Percentiles rank a stretch among this genome's conserved stretches.
Evolutionary conservation across 805 yeast species (phyloP).

Genomic region (Wickerhamomyces strasburgensis): DNA sequence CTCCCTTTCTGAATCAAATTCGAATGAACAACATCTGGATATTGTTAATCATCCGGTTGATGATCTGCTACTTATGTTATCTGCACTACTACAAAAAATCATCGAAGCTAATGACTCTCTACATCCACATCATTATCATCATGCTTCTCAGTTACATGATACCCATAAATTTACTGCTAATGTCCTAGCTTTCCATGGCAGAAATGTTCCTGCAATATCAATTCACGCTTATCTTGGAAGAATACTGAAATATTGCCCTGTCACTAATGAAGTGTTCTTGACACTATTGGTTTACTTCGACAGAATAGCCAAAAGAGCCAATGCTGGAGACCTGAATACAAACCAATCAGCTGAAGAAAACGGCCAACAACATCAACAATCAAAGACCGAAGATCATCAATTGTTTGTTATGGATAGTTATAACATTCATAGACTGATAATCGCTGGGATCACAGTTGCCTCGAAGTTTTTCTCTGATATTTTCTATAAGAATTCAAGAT

Average conservation of each 20-base stretch:
- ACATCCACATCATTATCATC: conserved; percentile 47
- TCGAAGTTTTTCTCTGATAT: conserved; percentile 93
- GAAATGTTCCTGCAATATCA: conserved; percentile 93
- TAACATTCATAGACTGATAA: conserved; percentile 89
- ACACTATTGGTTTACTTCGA: conserved; percentile 91
- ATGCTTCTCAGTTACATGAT: conserved; percentile 26
- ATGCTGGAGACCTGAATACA: conserved; percentile 36
- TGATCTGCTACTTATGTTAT: conserved; percentile 76
- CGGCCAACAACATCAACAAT: conserved; percentile 12
- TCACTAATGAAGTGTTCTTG: conserved; percentile 94
- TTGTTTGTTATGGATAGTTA: conserved; percentile 93
- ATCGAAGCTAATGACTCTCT: conserved; percentile 85
- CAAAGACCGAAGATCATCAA: conserved; percentile 37
- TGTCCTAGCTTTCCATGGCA: conserved; percentile 89
- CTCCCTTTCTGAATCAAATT: not conserved
- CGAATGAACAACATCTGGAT: conserved; percentile 28
- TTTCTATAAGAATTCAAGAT: conserved; percentile 88
- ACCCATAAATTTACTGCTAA: conserved; percentile 52
- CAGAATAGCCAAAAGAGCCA: conserved; percentile 82
- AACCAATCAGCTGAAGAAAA: conserved; percentile 20
- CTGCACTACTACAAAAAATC: conserved; percentile 79
- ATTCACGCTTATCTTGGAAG: conserved; percentile 85
- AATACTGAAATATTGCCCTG: conserved; percentile 94
- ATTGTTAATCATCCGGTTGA: conserved; percentile 80
- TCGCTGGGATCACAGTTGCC: conserved; percentile 92